Evolutionary conservation across 1,284 basidiomycete genomes (phyloP).

Genomic region (Leccinum huronense): DNA sequence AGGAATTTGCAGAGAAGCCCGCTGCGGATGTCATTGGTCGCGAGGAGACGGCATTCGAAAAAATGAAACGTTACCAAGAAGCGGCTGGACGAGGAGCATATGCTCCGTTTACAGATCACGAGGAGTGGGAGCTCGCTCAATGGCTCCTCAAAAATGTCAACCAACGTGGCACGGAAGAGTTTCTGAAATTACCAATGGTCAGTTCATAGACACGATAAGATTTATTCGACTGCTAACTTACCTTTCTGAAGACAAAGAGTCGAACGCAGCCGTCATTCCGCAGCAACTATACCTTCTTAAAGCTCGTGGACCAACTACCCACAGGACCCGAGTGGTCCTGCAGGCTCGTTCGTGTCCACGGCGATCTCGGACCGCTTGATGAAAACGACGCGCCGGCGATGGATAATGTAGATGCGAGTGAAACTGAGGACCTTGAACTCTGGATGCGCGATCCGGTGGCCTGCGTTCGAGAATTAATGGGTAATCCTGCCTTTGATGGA

Average conservation of each 20-base stretch:
- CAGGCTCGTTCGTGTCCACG: neutral
- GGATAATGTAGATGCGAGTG: neutral
- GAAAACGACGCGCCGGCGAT: neutral
- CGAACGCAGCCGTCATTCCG: neutral
- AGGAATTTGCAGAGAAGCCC: neutral
- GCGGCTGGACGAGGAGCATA: neutral
- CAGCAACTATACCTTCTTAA: neutral
- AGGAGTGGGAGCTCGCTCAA: conserved; percentile 7
- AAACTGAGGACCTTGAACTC: neutral
- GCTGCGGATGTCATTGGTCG: neutral
- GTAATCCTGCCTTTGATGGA: no score
- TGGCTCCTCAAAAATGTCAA: conserved; percentile 9
- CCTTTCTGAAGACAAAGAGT: neutral
- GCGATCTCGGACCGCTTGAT: neutral
- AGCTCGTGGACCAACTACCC: conserved; percentile 24
- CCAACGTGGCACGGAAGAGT: conserved; percentile 1
- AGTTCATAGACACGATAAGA: neutral
- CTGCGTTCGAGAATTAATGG: no score
- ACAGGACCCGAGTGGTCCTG: conserved; percentile 23
- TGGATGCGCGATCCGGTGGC: no score
- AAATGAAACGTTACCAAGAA: neutral
- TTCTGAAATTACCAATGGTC: neutral
- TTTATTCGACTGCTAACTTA: neutral
- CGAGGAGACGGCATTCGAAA: neutral
- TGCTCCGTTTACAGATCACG: neutral